These are phyloP conservation scores for Metschnikowia matae DNA, from an alignment of 805 yeast species.

Conservation along the genomic window DNA sequence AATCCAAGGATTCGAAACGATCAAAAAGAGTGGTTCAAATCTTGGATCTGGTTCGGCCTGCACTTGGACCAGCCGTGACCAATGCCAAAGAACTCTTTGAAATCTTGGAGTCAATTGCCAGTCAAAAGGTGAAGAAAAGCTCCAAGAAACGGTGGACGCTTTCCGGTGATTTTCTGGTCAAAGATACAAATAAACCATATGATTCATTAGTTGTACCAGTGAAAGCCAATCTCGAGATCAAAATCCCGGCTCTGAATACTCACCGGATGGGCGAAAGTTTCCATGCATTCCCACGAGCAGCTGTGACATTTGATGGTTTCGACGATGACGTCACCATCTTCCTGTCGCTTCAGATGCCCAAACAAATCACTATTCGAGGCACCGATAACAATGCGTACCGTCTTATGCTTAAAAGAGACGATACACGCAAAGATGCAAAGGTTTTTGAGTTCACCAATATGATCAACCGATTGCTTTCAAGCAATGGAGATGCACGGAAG, in stretches of 20 bases:
- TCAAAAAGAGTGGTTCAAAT: constrained; percentile 25
- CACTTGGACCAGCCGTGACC: constrained; percentile 16
- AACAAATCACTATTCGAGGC: constrained; percentile 70
- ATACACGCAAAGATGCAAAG: constrained; percentile 91
- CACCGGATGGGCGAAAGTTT: constrained; percentile 24
- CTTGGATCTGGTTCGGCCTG: constrained; percentile 16
- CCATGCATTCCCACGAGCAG: constrained; percentile 44
- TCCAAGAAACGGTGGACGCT: constrained; percentile 35
- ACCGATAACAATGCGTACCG: constrained; percentile 72
- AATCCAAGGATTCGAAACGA: constrained; percentile 45
- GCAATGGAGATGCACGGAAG: constrained; percentile 67
- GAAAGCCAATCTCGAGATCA: constrained; percentile 61
- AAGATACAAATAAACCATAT: constrained; percentile 26
- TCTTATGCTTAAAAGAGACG: constrained; percentile 84
- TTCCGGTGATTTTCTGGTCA: constrained; percentile 38
- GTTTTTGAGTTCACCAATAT: constrained; percentile 87
- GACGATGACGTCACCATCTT: constrained; percentile 67
- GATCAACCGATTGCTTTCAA: constrained; percentile 66
- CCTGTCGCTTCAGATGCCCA: constrained; percentile 83
- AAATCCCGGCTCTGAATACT: constrained; percentile 45
- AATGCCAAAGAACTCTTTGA: constrained; percentile 37
- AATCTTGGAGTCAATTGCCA: constrained; percentile 42
- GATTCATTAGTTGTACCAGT: constrained; percentile 68
- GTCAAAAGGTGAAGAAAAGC: constrained; percentile 33
- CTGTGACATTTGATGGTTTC: constrained; percentile 54